These are phyloP conservation scores for Eruca vesicaria DNA, from an alignment of 441 rosid species.

Conservation along the genomic window DNA sequence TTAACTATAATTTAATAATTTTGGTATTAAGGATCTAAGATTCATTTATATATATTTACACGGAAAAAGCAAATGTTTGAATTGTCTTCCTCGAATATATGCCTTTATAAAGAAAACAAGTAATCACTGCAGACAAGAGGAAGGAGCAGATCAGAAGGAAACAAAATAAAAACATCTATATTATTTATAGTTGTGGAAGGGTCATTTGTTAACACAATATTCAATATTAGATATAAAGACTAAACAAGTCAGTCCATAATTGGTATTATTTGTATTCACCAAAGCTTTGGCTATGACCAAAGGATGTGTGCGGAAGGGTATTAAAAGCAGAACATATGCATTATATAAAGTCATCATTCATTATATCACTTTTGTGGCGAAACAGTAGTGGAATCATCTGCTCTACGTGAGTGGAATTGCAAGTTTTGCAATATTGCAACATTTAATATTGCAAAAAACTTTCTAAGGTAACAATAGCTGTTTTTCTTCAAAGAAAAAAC, in stretches of 20 bases:
- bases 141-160: slow-evolving; percentile 7
- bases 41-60: background rate
- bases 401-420: no score
- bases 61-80: background rate
- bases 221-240: background rate
- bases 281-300: background rate
- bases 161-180: background rate
- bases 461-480: background rate
- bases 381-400: no score
- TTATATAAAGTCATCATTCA: background rate
- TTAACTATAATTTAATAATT: background rate
- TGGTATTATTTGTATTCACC: background rate
- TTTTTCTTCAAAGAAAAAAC: no score
- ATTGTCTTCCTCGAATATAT: slow-evolving; percentile 3
- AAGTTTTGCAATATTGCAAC: no score
- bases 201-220: slow-evolving; percentile 3
- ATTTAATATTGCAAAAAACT: background rate
- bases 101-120: background rate
- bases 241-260: slow-evolving; percentile 14
- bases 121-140: background rate
- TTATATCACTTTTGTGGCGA: background rate
- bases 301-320: background rate
- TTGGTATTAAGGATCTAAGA: background rate
- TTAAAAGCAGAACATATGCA: background rate
- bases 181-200: background rate